A percentile compares a stretch with the other conserved stretches of the same genome.
Evolutionary conservation across 2,329 filamentous ascomycete genomes (phyloP).

Genomic region (Pezicula carpinea): DNA sequence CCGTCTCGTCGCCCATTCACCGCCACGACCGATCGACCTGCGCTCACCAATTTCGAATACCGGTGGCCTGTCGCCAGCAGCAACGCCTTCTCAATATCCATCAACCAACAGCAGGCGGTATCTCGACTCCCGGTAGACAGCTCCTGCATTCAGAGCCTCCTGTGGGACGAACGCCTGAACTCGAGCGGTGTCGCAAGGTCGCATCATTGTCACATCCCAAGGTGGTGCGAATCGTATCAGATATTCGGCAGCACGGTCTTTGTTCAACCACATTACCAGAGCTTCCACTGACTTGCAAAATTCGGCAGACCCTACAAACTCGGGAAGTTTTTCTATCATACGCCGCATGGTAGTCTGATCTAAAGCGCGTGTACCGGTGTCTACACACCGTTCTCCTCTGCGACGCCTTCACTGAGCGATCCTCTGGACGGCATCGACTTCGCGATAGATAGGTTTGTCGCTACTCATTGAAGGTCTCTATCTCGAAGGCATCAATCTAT

Average conservation of each 20-base stretch:
- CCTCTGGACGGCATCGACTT: slow-evolving; percentile 4
- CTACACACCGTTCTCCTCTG: slow-evolving; percentile 14
- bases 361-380: slow-evolving; percentile 20
- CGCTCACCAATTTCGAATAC: not conserved
- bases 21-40: not conserved
- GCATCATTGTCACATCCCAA: slow-evolving; percentile 1
- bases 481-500: slow-evolving; percentile 17
- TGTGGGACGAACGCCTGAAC: too few species aligned
- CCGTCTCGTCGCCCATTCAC: not conserved
- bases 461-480: slow-evolving; percentile 7
- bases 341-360: slow-evolving; percentile 24
- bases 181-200: not conserved
- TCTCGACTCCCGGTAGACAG: too few species aligned
- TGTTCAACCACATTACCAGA: slow-evolving; percentile 5
- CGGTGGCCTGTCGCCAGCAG: not conserved
- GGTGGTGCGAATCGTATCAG: too few species aligned
- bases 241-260: not conserved
- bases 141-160: not conserved
- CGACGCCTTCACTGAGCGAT: slow-evolving; percentile 7
- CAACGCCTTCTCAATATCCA: not conserved
- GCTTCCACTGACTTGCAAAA: slow-evolving; percentile 12
- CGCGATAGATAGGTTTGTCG: not conserved
- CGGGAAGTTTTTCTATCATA: not conserved
- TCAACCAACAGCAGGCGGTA: not conserved
- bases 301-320: slow-evolving; percentile 7